A percentile compares a stretch with the other conserved stretches of the same genome.
phyloP scores from a whole-genome alignment of 768 basidiomycete species.

The Pleurotus citrinopileatus region DNA sequence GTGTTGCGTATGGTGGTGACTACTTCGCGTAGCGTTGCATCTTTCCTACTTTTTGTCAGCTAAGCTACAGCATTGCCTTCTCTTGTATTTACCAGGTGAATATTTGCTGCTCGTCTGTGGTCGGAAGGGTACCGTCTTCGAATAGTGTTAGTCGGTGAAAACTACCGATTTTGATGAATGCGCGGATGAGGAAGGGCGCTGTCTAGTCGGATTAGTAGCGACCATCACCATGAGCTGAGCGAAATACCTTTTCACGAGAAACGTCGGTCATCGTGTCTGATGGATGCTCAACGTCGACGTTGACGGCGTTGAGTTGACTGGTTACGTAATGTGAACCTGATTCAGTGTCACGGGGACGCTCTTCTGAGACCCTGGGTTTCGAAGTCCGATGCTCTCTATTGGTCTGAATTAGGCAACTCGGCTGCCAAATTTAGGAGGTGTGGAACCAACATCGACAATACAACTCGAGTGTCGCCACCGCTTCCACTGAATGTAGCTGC shows the following conservation, averaged over 20 bases:
- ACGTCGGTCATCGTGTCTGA: slow-evolving; percentile 45
- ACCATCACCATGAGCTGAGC: background rate
- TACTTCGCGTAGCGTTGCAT: slow-evolving; percentile 78
- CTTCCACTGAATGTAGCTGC: no score
- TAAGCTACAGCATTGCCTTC: background rate
- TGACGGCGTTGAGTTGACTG: no score
- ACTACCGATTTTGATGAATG: slow-evolving; percentile 78
- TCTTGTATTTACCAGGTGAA: slow-evolving; percentile 63
- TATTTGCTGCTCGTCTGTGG: slow-evolving; percentile 78
- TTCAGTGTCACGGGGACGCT: no score
- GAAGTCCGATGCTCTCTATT: no score
- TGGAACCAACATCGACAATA: no score
- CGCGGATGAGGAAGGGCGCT: slow-evolving; percentile 76
- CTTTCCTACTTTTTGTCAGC: slow-evolving; percentile 52
- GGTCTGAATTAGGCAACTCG: no score
- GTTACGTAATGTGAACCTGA: no score
- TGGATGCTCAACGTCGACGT: no score
- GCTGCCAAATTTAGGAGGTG: no score
- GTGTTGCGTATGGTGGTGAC: slow-evolving; percentile 73
- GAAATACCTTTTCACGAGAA: slow-evolving; percentile 59
- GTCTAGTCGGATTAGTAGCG: slow-evolving; percentile 41
- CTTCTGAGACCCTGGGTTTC: no score
- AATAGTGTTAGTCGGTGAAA: slow-evolving; percentile 75
- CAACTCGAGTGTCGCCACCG: no score
- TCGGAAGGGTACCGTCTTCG: slow-evolving; percentile 74